These are phyloP conservation scores for Thelonectria rubi DNA, from an alignment of 2,329 filamentous ascomycete genomes.

Conservation along the genomic window DNA sequence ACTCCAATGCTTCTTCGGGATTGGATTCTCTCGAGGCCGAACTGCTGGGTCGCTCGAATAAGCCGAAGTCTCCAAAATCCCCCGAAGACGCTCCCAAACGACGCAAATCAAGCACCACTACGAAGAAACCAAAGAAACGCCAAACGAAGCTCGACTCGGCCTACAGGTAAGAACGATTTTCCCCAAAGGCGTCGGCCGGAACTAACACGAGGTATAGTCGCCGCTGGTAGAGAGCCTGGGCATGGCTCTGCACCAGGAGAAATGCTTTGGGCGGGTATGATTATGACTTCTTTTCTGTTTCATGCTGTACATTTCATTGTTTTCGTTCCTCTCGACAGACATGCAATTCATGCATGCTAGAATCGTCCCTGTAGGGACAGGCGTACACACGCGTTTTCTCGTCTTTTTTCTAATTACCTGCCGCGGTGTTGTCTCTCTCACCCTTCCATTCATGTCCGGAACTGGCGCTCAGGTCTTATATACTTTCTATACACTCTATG, in stretches of 20 bases:
- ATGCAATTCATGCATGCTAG: constrained; percentile 20
- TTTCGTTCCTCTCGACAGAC: constrained; percentile 20
- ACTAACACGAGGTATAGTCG: constrained; percentile 42
- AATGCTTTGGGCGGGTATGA: constrained; percentile 20
- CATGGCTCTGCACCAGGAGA: not conserved
- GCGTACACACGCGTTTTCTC: constrained; percentile 10
- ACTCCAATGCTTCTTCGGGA: constrained; percentile 48
- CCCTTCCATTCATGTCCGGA: constrained; percentile 26
- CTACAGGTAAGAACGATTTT: constrained; percentile 45
- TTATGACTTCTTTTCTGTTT: constrained; percentile 16
- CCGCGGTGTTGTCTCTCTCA: constrained; percentile 16
- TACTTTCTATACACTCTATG: constrained; percentile 31
- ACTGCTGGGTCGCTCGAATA: constrained; percentile 47
- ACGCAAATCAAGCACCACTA: constrained; percentile 34
- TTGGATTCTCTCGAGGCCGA: constrained; percentile 52
- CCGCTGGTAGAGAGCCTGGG: constrained; percentile 45
- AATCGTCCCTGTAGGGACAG: constrained; percentile 22
- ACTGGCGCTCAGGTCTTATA: constrained; percentile 37
- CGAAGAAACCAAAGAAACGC: constrained; percentile 44
- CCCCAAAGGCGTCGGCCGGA: not conserved
- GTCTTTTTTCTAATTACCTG: constrained; percentile 10
- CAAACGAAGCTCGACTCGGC: constrained; percentile 50
- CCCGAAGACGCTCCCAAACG: constrained; percentile 27
- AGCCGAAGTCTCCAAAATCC: constrained; percentile 42
- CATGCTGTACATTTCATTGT: constrained; percentile 27